phyloP scores from a whole-genome alignment of 2,329 filamentous ascomycete species.

The Arthroderma uncinatum region DNA sequence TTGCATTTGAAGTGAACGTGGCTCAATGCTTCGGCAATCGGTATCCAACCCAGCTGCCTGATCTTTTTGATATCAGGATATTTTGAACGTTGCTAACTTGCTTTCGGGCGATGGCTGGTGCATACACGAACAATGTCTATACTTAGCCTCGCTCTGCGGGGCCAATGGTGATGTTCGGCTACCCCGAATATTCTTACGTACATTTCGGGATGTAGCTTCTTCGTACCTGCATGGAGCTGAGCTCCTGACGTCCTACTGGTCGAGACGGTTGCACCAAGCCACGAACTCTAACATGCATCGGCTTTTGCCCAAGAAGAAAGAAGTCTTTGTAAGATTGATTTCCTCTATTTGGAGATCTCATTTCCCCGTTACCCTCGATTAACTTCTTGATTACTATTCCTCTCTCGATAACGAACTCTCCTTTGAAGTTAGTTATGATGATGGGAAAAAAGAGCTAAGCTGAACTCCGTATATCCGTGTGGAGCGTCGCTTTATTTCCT shows the following conservation, averaged over 20 bases:
- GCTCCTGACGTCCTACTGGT: not conserved
- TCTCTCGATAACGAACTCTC: not conserved
- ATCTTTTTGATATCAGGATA: too few relatives aligned
- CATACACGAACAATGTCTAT: not conserved
- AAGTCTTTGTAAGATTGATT: not conserved
- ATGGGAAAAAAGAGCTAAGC: too few relatives aligned
- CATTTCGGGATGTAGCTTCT: not conserved
- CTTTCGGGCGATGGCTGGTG: not conserved
- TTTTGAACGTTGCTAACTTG: too few relatives aligned
- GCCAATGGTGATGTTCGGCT: not conserved
- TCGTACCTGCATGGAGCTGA: conserved; percentile 2
- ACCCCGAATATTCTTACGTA: not conserved
- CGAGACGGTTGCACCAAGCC: not conserved
- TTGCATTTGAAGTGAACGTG: too few relatives aligned
- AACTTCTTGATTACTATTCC: not conserved
- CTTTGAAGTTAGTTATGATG: too few relatives aligned
- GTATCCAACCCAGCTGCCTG: too few relatives aligned
- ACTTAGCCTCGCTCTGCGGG: not conserved
- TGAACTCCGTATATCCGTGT: not conserved
- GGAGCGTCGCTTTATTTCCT: not conserved
- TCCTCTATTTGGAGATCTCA: not conserved
- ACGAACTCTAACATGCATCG: not conserved
- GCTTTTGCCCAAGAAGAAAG: not conserved
- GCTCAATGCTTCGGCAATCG: not conserved
- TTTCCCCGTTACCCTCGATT: not conserved